Conservation (phyloP, 73 alveolate genomes). For the Tetrahymena borealis region DNA sequence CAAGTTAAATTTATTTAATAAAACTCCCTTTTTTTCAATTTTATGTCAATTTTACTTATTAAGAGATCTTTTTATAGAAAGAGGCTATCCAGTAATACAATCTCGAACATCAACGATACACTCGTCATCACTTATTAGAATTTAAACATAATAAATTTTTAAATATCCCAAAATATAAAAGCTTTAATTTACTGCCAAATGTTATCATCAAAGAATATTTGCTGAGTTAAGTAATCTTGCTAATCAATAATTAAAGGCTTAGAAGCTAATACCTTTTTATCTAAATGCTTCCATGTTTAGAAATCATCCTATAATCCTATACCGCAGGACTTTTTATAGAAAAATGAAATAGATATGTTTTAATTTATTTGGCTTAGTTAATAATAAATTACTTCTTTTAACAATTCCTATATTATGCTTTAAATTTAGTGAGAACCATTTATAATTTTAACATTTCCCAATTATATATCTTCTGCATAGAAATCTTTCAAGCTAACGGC, state of each 20-base stretch:
- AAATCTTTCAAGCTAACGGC: slow-evolving; percentile 55
- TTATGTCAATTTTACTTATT: slow-evolving; percentile 54
- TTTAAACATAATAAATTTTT: not conserved
- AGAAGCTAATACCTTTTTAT: slow-evolving; percentile 48
- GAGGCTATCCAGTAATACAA: slow-evolving; percentile 68
- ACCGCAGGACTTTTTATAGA: slow-evolving; percentile 42
- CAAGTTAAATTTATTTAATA: not conserved
- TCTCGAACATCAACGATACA: slow-evolving; percentile 83
- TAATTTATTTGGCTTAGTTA: not conserved
- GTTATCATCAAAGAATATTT: slow-evolving; percentile 95
- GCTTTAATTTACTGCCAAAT: slow-evolving; percentile 45
- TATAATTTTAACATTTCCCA: slow-evolving; percentile 63
- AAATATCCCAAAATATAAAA: not conserved
- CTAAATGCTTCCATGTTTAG: slow-evolving; percentile 50
- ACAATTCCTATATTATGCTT: slow-evolving; percentile 62
- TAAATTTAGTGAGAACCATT: slow-evolving; percentile 67
- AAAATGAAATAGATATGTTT: not conserved
- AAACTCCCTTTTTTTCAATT: no score
- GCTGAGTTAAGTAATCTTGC: slow-evolving; percentile 79
- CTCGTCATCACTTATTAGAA: slow-evolving; percentile 29
- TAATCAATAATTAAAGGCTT: slow-evolving; percentile 82
- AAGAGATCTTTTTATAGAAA: slow-evolving; percentile 62
- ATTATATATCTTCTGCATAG: slow-evolving; percentile 70
- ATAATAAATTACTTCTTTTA: slow-evolving; percentile 29
- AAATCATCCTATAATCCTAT: slow-evolving; percentile 83